phyloP scores from a whole-genome alignment of 106 monocot species.

The Gastrodia elata region DNA sequence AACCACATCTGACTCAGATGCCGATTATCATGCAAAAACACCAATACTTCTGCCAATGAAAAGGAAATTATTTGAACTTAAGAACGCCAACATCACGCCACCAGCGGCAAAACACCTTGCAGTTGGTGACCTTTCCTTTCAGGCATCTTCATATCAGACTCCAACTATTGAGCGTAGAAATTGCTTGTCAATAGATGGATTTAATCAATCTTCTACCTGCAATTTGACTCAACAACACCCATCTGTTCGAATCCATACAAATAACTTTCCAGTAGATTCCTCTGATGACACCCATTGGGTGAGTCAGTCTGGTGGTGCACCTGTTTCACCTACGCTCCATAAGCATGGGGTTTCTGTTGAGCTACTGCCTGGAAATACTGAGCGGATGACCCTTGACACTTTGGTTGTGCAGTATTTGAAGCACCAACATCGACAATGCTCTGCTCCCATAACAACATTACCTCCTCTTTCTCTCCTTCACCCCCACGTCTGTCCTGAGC shows the following conservation, averaged over 20 bases:
- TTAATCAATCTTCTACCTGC: conserved; percentile 11
- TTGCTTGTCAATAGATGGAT: conserved; percentile 10
- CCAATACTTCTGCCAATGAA: conserved; percentile 79
- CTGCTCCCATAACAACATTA: conserved; percentile 90
- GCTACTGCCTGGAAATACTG: conserved; percentile 35
- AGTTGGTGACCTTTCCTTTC: conserved; percentile 20
- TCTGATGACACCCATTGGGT: conserved; percentile 29
- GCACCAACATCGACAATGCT: conserved; percentile 94
- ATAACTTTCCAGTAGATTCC: conserved; percentile 18
- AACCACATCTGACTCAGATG: conserved; percentile 23
- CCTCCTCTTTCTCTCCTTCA: conserved; percentile 94
- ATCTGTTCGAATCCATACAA: conserved; percentile 13
- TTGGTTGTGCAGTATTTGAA: conserved; percentile 95
- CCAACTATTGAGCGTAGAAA: conserved; percentile 32
- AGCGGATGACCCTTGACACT: conserved; percentile 86
- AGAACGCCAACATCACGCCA: conserved; percentile 30
- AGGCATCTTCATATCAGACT: conserved; percentile 33
- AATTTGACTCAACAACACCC: conserved; percentile 18
- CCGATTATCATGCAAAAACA: conserved; percentile 30
- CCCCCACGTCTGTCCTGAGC: conserved; percentile 91
- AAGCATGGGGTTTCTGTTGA: conserved; percentile 24
- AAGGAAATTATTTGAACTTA: conserved; percentile 56
- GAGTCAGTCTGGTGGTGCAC: conserved; percentile 26
- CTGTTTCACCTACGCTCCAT: conserved; percentile 18
- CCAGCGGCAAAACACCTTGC: conserved; percentile 45